Evolutionary conservation across 306 rosid species (phyloP).

Genomic region (Inga laurina): DNA sequence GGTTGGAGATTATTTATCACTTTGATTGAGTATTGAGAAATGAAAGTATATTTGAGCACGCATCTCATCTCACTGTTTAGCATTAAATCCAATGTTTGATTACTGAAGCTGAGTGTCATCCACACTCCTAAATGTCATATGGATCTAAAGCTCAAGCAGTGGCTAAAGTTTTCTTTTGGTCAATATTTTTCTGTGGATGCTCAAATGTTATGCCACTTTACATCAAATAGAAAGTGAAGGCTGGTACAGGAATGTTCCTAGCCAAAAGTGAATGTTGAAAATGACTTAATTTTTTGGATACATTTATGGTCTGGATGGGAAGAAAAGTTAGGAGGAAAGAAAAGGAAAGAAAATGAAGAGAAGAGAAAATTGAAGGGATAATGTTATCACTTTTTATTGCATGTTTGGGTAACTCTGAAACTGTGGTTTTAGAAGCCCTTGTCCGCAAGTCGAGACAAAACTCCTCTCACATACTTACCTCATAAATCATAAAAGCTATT

Average conservation of each 20-base stretch:
- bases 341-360: too few species aligned
- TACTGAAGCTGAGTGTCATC: not conserved
- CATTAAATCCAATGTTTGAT: not conserved
- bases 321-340: not conserved
- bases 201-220: not conserved
- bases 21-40: not conserved
- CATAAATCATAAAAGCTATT: too few species aligned
- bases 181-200: not conserved
- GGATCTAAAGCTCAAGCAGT: not conserved
- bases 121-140: not conserved
- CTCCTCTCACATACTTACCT: too few species aligned
- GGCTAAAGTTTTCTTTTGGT: not conserved
- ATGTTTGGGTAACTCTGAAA: too few species aligned
- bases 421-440: too few species aligned
- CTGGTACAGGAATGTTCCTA: not conserved
- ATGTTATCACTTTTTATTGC: not conserved
- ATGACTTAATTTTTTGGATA: too few species aligned
- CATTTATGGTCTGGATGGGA: not conserved
- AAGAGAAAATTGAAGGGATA: not conserved
- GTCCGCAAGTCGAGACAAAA: too few species aligned
- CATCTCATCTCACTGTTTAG: not conserved
- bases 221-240: not conserved
- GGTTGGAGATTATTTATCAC: conserved; percentile 5
- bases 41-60: not conserved
- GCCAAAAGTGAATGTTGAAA: too few species aligned